Percentiles rank a stretch among this genome's conserved stretches.
phyloP scores from a whole-genome alignment of 1,139 yeast species.

The Taphrina wiesneri region DNA sequence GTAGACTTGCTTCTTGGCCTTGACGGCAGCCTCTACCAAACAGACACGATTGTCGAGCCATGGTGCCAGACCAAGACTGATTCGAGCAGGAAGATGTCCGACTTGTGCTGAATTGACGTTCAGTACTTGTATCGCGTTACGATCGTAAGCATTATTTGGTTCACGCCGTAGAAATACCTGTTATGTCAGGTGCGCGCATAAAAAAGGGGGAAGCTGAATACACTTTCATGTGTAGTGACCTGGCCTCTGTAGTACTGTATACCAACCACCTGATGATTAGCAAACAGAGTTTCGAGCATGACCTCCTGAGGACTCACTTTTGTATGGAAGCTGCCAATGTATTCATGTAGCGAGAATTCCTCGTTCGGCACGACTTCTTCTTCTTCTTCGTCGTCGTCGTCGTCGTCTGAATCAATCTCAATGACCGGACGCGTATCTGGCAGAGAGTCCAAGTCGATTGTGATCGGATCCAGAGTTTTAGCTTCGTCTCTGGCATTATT shows the following conservation, averaged over 20 bases:
- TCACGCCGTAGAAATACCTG: conserved; percentile 34
- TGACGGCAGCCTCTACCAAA: conserved; percentile 24
- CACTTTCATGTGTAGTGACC: conserved; percentile 20
- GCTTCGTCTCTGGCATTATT: not conserved
- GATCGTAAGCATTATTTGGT: conserved; percentile 27
- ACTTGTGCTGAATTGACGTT: conserved; percentile 22
- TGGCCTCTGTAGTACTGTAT: conserved; percentile 17
- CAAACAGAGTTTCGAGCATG: too few relatives aligned
- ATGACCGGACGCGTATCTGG: not conserved
- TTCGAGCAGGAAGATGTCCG: conserved; percentile 35
- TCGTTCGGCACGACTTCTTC: not conserved
- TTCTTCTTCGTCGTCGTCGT: not conserved
- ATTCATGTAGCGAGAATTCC: not conserved
- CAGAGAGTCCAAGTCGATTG: not conserved
- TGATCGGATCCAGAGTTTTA: not conserved
- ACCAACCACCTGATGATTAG: conserved; percentile 24
- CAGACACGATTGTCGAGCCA: conserved; percentile 27
- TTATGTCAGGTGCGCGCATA: not conserved
- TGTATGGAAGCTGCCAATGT: conserved; percentile 19
- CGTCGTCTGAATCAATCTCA: conserved; percentile 10
- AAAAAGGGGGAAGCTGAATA: not conserved
- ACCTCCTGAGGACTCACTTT: not conserved
- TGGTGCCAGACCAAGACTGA: conserved; percentile 31
- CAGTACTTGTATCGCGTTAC: conserved; percentile 34
- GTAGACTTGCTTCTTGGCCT: conserved; percentile 8